Base-by-base conservation (phyloP, 768 basidiomycete genomes). In the Porpolomopsis calyptriformis region DNA sequence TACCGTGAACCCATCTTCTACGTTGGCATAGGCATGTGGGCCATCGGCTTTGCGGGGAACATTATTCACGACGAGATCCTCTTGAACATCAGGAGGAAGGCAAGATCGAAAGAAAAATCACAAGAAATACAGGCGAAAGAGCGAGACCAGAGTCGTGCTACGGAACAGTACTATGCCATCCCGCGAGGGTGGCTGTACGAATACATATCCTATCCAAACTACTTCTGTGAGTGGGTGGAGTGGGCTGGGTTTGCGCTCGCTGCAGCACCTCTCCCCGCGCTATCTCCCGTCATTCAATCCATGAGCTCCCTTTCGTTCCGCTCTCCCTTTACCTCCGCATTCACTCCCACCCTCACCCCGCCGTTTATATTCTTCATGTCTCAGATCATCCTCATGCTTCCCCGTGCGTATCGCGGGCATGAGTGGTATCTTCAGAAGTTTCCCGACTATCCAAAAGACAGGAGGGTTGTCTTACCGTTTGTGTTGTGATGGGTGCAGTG, bases 191-290 rank as follows among this genome's bases (percentile, higher is more conserved):
- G 77, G 18, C 66, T 94, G 14, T 96, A 85, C 69, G 55, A 60
- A 35, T 81, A 76, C 57, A 68, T 97, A 55, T 89, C 90, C 4
- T 94, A 82, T 65, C 94, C 94, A 8, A 91, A 96, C 61, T 98
- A 97, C 65, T 66, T 90, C 16, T 90, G 83, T 64, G 94, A 97
- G 60, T 98, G 94, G 94, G 48, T 84, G 46, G 94, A 98, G 64
- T 98, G 93, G 92, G 53, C 78, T 8, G 90, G 86, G 6, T 97
- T 83, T 60, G 84, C 88, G 1, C 60, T 96, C 31, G 85, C 87
- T 4, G 76, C 86, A 3, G 66, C 76, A 4, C 77, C 81, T 1
- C 6, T 71, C 0, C 76, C 72, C 16, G 52, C 65, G 33, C 36
- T 45, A 39, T 49, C 16, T 43, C 56, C 48, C 56, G 38, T 58